Conservation (phyloP, 225 moss, liverwort and hornwort genomes). For the Polytrichum commune region DNA sequence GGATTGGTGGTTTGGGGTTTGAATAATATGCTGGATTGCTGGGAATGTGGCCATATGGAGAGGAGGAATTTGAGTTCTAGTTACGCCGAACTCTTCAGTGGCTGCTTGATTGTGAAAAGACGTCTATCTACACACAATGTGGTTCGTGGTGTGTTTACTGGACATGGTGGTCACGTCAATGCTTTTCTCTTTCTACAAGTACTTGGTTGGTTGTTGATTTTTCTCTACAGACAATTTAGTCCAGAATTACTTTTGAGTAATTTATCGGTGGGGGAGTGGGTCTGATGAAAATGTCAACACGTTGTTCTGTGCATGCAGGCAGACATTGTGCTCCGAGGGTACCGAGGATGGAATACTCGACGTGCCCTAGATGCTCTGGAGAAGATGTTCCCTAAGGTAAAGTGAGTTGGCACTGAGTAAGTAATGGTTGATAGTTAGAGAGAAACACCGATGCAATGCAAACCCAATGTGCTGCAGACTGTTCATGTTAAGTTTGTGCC, state of each 20-base stretch:
- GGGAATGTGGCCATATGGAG: too few species aligned
- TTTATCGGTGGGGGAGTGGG: too few species aligned
- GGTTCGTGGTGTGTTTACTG: neutral
- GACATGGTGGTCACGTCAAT: neutral
- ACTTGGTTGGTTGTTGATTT: too few species aligned
- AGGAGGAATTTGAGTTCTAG: too few species aligned
- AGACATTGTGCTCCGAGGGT: conserved; percentile 81
- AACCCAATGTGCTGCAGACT: neutral
- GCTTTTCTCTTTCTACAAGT: too few species aligned
- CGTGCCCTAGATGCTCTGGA: conserved; percentile 63
- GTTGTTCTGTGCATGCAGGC: conserved; percentile 41
- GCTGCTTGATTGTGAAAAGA: too few species aligned
- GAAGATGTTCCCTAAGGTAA: conserved; percentile 69
- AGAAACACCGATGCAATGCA: neutral
- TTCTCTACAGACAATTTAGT: neutral
- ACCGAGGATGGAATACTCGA: conserved; percentile 89
- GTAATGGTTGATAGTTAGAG: neutral
- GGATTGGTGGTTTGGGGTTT: too few species aligned
- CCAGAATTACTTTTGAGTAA: neutral
- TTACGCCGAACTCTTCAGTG: too few species aligned
- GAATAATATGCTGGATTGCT: too few species aligned
- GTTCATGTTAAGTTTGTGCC: too few species aligned
- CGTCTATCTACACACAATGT: neutral
- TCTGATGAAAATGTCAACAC: neutral
- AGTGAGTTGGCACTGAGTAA: neutral